Evolutionary conservation across 2,329 filamentous ascomycete genomes (phyloP).

Genomic region (Pyricularia pennisetigena): DNA sequence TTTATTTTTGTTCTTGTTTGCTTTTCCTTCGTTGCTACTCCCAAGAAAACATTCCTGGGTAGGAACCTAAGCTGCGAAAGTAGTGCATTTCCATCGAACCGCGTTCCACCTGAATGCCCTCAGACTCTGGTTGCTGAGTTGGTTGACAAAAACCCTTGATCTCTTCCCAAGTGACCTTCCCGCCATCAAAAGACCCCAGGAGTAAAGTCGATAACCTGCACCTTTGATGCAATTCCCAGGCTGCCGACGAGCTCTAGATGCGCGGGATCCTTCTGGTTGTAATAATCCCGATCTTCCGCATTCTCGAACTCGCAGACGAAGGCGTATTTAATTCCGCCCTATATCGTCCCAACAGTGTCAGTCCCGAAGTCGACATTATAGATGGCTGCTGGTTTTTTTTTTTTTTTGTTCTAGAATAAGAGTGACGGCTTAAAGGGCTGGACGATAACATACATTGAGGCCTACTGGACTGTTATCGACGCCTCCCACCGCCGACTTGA

Average conservation of each 20-base stretch:
- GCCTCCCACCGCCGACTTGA: slow-evolving; percentile 48
- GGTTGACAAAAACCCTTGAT: neutral
- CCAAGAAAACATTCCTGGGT: no score
- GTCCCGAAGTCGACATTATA: neutral
- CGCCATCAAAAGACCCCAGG: slow-evolving; percentile 27
- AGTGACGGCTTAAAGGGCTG: neutral
- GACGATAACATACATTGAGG: slow-evolving; percentile 35
- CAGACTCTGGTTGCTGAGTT: neutral
- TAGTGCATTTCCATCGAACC: no score
- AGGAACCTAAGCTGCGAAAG: no score
- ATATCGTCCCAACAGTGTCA: neutral
- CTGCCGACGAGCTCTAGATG: slow-evolving; percentile 51
- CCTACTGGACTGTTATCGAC: slow-evolving; percentile 53
- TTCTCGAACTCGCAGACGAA: slow-evolving; percentile 60
- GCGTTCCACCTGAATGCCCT: no score
- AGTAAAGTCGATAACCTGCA: slow-evolving; percentile 50
- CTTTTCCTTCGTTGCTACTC: no score
- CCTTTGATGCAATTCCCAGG: slow-evolving; percentile 38
- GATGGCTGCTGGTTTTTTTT: neutral
- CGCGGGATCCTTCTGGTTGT: slow-evolving; percentile 52
- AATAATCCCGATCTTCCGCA: slow-evolving; percentile 57
- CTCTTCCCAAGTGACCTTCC: neutral
- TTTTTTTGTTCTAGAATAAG: neutral
- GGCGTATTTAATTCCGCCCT: slow-evolving; percentile 57
- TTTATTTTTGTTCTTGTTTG: no score